Evolutionary conservation across 2,329 filamentous ascomycete genomes (phyloP).

Genomic region (Blumeriella jaapii): DNA sequence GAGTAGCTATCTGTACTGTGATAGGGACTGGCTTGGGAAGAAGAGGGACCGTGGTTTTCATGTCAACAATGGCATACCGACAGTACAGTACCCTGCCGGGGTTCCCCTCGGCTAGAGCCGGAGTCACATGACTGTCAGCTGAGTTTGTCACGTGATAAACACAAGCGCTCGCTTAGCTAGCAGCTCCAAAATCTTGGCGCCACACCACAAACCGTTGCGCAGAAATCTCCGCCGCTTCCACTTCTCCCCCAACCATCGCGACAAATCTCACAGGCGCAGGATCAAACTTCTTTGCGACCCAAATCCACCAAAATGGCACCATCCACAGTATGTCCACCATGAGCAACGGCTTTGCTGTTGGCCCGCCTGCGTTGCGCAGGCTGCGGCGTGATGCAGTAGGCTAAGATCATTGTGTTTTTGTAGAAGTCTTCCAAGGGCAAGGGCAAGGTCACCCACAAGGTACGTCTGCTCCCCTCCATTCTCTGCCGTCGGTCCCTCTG

Average conservation of each 20-base stretch:
- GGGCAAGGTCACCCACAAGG: constrained; percentile 53
- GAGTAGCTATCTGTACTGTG: no score
- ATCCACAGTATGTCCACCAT: constrained; percentile 66
- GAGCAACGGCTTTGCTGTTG: constrained; percentile 86
- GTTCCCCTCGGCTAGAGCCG: no score
- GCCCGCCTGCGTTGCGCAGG: constrained; percentile 39
- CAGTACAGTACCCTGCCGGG: no score
- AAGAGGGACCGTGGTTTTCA: no score
- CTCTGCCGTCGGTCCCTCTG: not conserved
- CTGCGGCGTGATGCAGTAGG: constrained; percentile 75
- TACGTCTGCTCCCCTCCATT: constrained; percentile 7
- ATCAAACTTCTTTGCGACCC: constrained; percentile 60
- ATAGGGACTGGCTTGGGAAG: no score
- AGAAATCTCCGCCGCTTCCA: constrained; percentile 3
- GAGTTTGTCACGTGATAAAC: no score
- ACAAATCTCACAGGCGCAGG: constrained; percentile 28
- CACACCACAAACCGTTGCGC: constrained; percentile 7
- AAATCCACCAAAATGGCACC: constrained; percentile 62
- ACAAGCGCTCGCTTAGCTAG: no score
- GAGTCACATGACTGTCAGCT: no score
- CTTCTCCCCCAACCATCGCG: constrained; percentile 2
- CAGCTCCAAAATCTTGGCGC: constrained; percentile 17
- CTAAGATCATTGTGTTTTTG: constrained; percentile 53
- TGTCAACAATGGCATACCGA: no score
- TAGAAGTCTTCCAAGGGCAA: constrained; percentile 52